Evolutionary conservation across 1,139 yeast genomes (phyloP).

Genomic region (Magnusiomyces fungicola): DNA sequence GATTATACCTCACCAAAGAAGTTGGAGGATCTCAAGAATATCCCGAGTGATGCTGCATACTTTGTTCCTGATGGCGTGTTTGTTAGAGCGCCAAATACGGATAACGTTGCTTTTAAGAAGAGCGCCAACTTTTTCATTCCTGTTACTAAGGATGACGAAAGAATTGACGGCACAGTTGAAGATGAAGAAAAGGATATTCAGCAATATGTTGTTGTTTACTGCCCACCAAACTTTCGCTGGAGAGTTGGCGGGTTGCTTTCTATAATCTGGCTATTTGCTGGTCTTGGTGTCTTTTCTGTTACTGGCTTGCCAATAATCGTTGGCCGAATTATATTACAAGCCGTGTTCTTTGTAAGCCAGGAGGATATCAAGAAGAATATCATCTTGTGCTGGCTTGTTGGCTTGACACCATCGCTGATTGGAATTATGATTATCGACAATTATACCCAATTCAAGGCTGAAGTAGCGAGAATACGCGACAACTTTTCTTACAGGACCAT

Average conservation of each 20-base stretch:
- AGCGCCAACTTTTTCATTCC: constrained; percentile 67
- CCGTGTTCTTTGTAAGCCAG: constrained; percentile 1
- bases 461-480: constrained; percentile 8
- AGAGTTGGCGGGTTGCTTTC: constrained; percentile 52
- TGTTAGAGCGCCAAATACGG: constrained; percentile 82
- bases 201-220: constrained; percentile 66
- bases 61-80: constrained; percentile 62
- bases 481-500: no score
- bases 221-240: constrained; percentile 68
- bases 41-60: constrained; percentile 18
- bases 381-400: constrained; percentile 15
- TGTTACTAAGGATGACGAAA: constrained; percentile 72
- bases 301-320: constrained; percentile 29
- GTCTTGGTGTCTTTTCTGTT: constrained; percentile 35
- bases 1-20: constrained; percentile 56
- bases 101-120: constrained; percentile 54
- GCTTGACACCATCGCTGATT: constrained; percentile 14
- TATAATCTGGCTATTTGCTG: constrained; percentile 65
- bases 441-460: constrained; percentile 1
- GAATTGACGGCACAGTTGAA: constrained; percentile 41
- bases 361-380: constrained; percentile 15
- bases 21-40: constrained; percentile 37
- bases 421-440: constrained; percentile 4
- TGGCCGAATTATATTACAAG: constrained; percentile 22
- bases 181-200: constrained; percentile 24